These are phyloP conservation scores for Penicillium maclennaniae DNA, from an alignment of 495 filamentous ascomycete species.

Conservation along the genomic window DNA sequence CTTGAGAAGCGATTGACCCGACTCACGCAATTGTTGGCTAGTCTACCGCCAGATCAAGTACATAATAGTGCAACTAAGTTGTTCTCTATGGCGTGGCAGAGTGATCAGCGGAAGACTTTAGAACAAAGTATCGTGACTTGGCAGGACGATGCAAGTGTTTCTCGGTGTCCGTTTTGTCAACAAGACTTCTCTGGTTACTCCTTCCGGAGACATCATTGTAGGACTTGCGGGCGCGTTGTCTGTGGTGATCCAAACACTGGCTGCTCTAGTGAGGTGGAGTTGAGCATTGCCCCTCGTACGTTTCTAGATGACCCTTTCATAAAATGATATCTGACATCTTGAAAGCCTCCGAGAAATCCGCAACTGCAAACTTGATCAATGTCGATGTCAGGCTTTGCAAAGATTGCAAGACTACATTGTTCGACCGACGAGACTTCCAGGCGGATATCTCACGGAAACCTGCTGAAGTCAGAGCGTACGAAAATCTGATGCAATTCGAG, in stretches of 20 bases:
- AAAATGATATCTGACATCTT: slow-evolving; percentile 25
- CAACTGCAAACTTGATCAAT: slow-evolving; percentile 48
- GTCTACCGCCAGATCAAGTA: slow-evolving; percentile 59
- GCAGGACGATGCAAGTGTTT: slow-evolving; percentile 84
- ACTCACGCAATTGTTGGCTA: slow-evolving; percentile 77
- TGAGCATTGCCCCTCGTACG: slow-evolving; percentile 72
- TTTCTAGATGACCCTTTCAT: slow-evolving; percentile 2
- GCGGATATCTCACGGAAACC: slow-evolving; percentile 64
- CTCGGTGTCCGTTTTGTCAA: slow-evolving; percentile 85
- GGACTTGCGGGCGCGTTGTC: slow-evolving; percentile 87
- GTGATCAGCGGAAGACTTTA: slow-evolving; percentile 65
- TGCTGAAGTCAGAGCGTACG: slow-evolving; percentile 75
- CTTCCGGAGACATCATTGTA: slow-evolving; percentile 89
- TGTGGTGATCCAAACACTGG: slow-evolving; percentile 80
- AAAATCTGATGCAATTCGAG: slow-evolving; percentile 86
- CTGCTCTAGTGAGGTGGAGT: slow-evolving; percentile 78
- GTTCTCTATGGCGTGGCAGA: slow-evolving; percentile 59
- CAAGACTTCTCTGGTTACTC: slow-evolving; percentile 90
- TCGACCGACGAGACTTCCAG: slow-evolving; percentile 78
- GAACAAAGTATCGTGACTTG: slow-evolving; percentile 92
- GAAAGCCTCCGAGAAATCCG: slow-evolving; percentile 58
- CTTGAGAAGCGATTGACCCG: slow-evolving; percentile 90
- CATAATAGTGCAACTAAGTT: slow-evolving; percentile 43
- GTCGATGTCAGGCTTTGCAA: slow-evolving; percentile 88
- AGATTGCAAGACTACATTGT: slow-evolving; percentile 81